A percentile compares a stretch with the other conserved stretches of the same genome.
Evolutionary conservation across 192 early-diverging fungal species (phyloP).

Genomic region (Backusella psychrophila): DNA sequence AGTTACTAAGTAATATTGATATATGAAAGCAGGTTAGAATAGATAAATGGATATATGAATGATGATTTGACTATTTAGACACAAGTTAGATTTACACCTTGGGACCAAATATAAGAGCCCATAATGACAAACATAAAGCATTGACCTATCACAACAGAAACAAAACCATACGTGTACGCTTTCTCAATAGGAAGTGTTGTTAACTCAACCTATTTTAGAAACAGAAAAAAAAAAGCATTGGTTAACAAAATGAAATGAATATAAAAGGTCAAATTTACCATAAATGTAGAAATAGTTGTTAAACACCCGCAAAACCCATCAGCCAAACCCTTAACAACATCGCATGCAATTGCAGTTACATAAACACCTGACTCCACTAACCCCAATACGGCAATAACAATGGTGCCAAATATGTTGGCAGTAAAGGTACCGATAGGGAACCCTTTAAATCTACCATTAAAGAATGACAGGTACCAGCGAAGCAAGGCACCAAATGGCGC

Average conservation of each 20-base stretch:
- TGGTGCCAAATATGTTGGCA: conserved; percentile 47
- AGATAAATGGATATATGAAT: neutral
- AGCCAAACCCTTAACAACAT: conserved; percentile 38
- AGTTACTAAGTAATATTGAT: too few relatives aligned
- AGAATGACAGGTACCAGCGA: conserved; percentile 50
- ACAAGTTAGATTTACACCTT: conserved; percentile 11
- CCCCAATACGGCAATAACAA: conserved; percentile 40
- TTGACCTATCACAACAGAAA: conserved; percentile 36
- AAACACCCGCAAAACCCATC: conserved; percentile 53
- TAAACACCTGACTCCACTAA: conserved; percentile 35
- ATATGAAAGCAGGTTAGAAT: neutral
- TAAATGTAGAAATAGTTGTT: conserved; percentile 27
- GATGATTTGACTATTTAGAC: neutral
- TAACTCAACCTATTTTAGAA: conserved; percentile 28
- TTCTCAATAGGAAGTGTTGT: conserved; percentile 24
- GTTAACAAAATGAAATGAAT: neutral
- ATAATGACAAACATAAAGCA: conserved; percentile 40
- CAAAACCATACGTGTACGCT: conserved; percentile 34
- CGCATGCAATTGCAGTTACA: conserved; percentile 31
- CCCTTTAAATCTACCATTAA: conserved; percentile 26
- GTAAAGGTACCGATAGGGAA: conserved; percentile 53
- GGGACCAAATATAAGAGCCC: conserved; percentile 43
- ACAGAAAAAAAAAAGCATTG: neutral
- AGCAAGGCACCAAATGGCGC: conserved; percentile 49
- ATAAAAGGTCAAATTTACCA: neutral